A percentile compares a stretch with the other conserved stretches of the same genome.
These are phyloP conservation scores for Uromyces viciae-fabae DNA, from an alignment of 1,284 basidiomycete species.

Conservation along the genomic window DNA sequence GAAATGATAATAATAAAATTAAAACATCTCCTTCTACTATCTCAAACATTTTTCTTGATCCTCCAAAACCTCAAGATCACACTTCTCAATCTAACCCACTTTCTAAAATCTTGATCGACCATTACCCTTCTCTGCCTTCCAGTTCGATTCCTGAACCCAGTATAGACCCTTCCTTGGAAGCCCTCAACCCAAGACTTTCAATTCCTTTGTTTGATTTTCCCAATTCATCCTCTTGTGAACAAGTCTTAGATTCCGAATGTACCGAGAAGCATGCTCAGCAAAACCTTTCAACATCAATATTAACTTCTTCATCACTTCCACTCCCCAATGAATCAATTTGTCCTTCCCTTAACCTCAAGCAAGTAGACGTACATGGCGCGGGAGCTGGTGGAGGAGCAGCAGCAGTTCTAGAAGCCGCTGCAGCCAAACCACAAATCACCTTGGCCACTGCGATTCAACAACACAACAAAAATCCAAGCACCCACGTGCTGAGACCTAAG, in stretches of 20 bases:
- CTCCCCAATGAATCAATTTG: neutral
- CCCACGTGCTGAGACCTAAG: too few relatives aligned
- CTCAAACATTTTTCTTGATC: too few relatives aligned
- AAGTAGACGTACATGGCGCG: slow-evolving; percentile 28
- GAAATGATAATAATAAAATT: neutral
- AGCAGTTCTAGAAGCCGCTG: slow-evolving; percentile 7
- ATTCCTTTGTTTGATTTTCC: neutral
- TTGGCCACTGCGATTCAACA: neutral
- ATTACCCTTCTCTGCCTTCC: neutral
- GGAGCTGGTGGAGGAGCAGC: slow-evolving; percentile 42
- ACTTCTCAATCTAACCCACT: neutral
- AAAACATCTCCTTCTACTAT: too few relatives aligned
- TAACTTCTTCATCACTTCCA: neutral
- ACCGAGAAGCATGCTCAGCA: neutral
- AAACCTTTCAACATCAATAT: too few relatives aligned
- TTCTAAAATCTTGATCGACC: neutral
- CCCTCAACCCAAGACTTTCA: neutral
- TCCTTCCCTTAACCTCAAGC: neutral
- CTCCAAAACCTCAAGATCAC: neutral
- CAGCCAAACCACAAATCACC: neutral
- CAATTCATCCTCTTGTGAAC: neutral
- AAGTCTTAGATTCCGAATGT: neutral
- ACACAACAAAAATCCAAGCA: neutral
- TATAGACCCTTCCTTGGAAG: neutral
- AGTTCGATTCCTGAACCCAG: neutral